These are phyloP conservation scores for Aspergillus pseudoglaucus DNA, from an alignment of 2,329 filamentous ascomycete species.

Conservation along the genomic window DNA sequence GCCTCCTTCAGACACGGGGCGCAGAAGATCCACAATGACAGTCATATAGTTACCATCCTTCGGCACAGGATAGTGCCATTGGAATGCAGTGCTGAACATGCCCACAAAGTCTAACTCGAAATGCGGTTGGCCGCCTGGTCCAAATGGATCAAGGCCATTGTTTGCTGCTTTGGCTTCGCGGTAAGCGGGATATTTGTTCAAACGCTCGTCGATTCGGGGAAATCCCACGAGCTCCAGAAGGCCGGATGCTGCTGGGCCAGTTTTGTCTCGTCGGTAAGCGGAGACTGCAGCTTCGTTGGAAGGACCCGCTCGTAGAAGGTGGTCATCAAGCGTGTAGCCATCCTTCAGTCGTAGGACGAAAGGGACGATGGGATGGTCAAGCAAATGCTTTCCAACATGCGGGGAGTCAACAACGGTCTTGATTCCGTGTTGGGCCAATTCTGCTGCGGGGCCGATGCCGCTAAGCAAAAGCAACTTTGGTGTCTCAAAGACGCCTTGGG, in stretches of 20 bases:
- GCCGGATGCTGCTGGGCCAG: conserved; percentile 36
- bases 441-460: conserved; percentile 39
- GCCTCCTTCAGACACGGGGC: conserved; percentile 38
- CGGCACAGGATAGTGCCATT: conserved; percentile 43
- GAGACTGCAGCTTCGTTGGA: conserved; percentile 27
- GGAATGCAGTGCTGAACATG: conserved; percentile 50
- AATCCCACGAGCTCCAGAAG: conserved; percentile 51
- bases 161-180: conserved; percentile 36
- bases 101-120: conserved; percentile 58
- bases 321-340: conserved; percentile 34
- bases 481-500: conserved; percentile 47
- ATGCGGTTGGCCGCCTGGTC: conserved; percentile 52
- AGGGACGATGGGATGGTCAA: conserved; percentile 37
- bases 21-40: conserved; percentile 49
- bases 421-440: conserved; percentile 31
- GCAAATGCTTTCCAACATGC: conserved; percentile 26
- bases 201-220: conserved; percentile 51
- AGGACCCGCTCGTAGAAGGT: conserved; percentile 32
- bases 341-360: conserved; percentile 40
- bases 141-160: conserved; percentile 47
- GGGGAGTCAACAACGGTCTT: conserved; percentile 25
- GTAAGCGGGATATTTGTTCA: conserved; percentile 47
- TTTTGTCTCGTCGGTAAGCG: conserved; percentile 34
- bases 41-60: conserved; percentile 47
- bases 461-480: conserved; percentile 48